Conservation (phyloP, 345 rosid species). For the Murraya koenigii region DNA sequence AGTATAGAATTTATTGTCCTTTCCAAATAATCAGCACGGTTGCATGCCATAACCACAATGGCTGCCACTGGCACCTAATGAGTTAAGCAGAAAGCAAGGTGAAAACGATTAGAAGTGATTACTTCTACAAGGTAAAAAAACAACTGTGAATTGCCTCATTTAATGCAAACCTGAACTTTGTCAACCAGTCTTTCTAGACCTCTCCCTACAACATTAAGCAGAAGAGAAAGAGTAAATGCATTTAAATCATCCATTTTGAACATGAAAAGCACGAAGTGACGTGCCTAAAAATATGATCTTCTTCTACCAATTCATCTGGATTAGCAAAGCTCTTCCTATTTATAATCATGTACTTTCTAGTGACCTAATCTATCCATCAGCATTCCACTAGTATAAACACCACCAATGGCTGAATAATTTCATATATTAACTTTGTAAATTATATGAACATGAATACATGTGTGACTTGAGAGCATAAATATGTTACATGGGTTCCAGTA, state of each 20-base stretch:
- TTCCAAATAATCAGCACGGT: constrained; percentile 93
- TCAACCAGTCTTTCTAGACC: constrained; percentile 53
- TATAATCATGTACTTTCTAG: not conserved
- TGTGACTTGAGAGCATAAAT: not conserved
- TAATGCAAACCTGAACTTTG: constrained; percentile 48
- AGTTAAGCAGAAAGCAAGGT: constrained; percentile 25
- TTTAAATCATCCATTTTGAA: not conserved
- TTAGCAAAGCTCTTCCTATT: not conserved
- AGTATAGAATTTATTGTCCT: constrained; percentile 76
- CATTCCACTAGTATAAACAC: not conserved
- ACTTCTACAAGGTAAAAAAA: not conserved
- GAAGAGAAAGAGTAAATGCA: constrained; percentile 14
- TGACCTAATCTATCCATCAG: not conserved
- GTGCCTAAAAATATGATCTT: not conserved
- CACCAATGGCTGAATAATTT: not conserved
- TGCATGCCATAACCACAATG: constrained; percentile 98
- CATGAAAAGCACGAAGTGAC: not conserved
- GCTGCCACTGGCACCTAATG: constrained; percentile 79
- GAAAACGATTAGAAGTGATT: constrained; percentile 12
- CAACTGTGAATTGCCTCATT: constrained; percentile 1
- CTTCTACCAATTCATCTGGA: not conserved
- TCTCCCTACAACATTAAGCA: constrained; percentile 57
- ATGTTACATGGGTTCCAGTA: not conserved
- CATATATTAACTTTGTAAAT: not conserved
- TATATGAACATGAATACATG: not conserved